Evolutionary conservation across 2,329 filamentous ascomycete genomes (phyloP), one percentile per base, ranked within the genome.

Genomic region (Fusarium coicis): DNA sequence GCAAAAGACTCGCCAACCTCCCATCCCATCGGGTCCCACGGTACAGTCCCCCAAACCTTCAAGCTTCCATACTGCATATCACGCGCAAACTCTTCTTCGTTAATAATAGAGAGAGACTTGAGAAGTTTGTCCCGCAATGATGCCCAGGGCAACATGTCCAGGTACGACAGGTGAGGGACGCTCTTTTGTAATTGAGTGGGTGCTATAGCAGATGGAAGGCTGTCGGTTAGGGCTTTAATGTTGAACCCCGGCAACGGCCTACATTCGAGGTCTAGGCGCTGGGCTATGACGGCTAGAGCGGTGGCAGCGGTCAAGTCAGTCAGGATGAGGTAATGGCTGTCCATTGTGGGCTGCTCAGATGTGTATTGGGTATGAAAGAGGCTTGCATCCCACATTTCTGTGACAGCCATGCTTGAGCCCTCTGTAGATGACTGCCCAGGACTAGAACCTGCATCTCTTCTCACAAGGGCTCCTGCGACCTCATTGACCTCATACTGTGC

Each of bases 1-100:
- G 69, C 63, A 84, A 85, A 56, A 74, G 77, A 2, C 80, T 81
- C 75, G 80, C 80, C 66, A 83, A 85, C 76, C 86, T 88, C 74
- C 79, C 83, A 49, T 74, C 87, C 68, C 81, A 81, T 71, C 80
- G 81, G 68, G 79, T 82, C 15, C 68, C 72, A 74, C 0, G 72
- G 65, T 0, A 62, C 36, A 0, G 40, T 53, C 0, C 72, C 72
- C 72, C 72, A 74, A 1, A 65, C 59, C 1, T 40, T 70, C 0
- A 74, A 19, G 4, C 34, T 50, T 6, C 57, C 72, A 11, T 18
- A 40, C 0, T 36, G 37, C 36, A 74, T 59, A 14, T 74, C 72
- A 0, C 32, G 19, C 4, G 46, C 40, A 0, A 74, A 34, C 18
- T 70, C 63, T 0, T 52, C 64, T 14, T 70, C 52, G 6, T 73